Evolutionary conservation across 352 stramenopile species (phyloP).

Genomic region (Pythium guiyangense): DNA sequence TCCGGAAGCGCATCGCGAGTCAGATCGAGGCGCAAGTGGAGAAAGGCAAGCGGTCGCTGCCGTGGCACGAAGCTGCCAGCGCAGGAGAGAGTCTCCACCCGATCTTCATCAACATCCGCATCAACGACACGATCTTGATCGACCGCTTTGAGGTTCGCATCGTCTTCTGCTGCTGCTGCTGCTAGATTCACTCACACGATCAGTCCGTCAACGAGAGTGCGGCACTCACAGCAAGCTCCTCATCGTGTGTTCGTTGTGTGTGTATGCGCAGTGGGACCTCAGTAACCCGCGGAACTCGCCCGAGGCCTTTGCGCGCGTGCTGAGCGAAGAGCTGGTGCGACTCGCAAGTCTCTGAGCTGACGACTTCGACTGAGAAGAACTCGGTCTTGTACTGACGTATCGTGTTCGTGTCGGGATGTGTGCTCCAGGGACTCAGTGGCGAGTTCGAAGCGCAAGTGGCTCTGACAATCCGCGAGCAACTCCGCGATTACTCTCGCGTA

Average conservation of each 20-base stretch:
- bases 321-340: slow-evolving; percentile 68
- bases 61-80: slow-evolving; percentile 46
- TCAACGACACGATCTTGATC: slow-evolving; percentile 80
- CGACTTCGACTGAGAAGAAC: no score
- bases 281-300: slow-evolving; percentile 62
- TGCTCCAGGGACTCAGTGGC: slow-evolving; percentile 55
- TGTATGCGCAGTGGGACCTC: slow-evolving; percentile 49
- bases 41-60: slow-evolving; percentile 46
- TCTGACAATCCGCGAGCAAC: slow-evolving; percentile 73
- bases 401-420: no score
- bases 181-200: not conserved
- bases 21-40: slow-evolving; percentile 70
- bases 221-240: not conserved
- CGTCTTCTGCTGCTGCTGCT: no score
- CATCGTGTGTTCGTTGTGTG: no score
- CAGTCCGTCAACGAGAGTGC: not conserved
- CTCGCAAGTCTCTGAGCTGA: no score
- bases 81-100: slow-evolving; percentile 58
- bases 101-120: slow-evolving; percentile 78
- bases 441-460: slow-evolving; percentile 78
- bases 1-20: slow-evolving; percentile 58
- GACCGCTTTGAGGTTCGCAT: slow-evolving; percentile 63
- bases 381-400: no score
- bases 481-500: slow-evolving; percentile 72
- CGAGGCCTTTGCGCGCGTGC: slow-evolving; percentile 54